These are phyloP conservation scores for Setomelanomma holmii DNA, from an alignment of 2,329 filamentous ascomycete species.

Conservation along the genomic window DNA sequence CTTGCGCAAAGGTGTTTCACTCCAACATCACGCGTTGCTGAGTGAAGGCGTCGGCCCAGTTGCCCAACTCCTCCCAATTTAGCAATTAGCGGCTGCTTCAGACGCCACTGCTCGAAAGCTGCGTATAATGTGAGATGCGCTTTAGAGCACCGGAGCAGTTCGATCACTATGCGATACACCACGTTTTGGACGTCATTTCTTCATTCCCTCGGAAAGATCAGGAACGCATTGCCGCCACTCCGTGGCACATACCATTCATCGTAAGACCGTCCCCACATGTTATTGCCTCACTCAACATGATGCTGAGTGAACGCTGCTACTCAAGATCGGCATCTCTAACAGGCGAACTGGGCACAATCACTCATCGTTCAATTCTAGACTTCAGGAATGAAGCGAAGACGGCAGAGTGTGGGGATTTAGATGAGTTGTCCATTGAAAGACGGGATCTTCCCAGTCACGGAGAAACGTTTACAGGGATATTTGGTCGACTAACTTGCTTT, in stretches of 20 bases:
- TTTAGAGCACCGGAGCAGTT: not conserved
- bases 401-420: conserved; percentile 6
- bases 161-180: not conserved
- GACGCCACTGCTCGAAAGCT: too few species aligned
- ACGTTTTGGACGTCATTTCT: too few species aligned
- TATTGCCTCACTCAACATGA: not conserved
- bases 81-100: too few species aligned
- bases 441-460: conserved; percentile 7
- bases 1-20: too few species aligned
- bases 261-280: not conserved
- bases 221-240: not conserved
- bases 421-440: conserved; percentile 7
- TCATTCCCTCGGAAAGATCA: not conserved
- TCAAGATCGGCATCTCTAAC: conserved; percentile 2
- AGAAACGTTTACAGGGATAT: conserved; percentile 4
- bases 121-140: too few species aligned
- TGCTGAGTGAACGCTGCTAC: conserved; percentile 3
- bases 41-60: not conserved
- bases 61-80: too few species aligned
- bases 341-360: not conserved
- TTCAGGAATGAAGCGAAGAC: conserved; percentile 5
- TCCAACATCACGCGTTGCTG: not conserved
- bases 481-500: conserved; percentile 11
- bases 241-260: too few species aligned
- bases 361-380: conserved; percentile 5